Percentiles rank a stretch among this genome's conserved stretches.
phyloP scores from a whole-genome alignment of 2,329 filamentous ascomycete genomes.

The Aspergillus oerlinghausenensis region DNA sequence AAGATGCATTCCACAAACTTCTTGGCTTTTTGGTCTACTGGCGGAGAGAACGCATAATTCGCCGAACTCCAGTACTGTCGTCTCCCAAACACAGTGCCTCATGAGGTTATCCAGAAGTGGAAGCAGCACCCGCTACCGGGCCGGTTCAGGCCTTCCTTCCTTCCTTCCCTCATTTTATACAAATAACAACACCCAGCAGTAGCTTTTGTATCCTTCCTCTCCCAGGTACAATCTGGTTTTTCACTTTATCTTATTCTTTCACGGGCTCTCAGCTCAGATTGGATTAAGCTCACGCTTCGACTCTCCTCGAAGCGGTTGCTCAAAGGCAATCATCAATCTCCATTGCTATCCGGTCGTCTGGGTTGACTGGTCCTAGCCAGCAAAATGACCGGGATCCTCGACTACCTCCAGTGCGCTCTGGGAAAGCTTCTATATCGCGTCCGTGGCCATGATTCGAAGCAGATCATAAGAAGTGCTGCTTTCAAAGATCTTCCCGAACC shows the following conservation, averaged over 20 bases:
- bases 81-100: not conserved
- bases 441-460: slow-evolving; percentile 21
- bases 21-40: not conserved
- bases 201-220: not conserved
- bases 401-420: slow-evolving; percentile 19
- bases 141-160: slow-evolving; percentile 14
- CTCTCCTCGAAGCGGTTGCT: not conserved
- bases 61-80: not conserved
- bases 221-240: not conserved
- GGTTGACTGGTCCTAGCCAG: not conserved
- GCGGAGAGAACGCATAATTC: not conserved
- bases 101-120: not conserved
- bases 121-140: slow-evolving; percentile 17
- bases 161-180: slow-evolving; percentile 1
- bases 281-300: no score
- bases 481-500: slow-evolving; percentile 19
- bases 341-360: not conserved
- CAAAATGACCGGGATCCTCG: slow-evolving; percentile 10
- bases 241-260: not conserved
- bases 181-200: not conserved
- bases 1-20: not conserved
- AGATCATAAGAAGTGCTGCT: slow-evolving; percentile 18
- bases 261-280: not conserved
- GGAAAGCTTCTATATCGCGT: slow-evolving; percentile 20
- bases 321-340: not conserved